phyloP scores from a whole-genome alignment of 164 flowering plant species.

The Malania oleifera region DNA sequence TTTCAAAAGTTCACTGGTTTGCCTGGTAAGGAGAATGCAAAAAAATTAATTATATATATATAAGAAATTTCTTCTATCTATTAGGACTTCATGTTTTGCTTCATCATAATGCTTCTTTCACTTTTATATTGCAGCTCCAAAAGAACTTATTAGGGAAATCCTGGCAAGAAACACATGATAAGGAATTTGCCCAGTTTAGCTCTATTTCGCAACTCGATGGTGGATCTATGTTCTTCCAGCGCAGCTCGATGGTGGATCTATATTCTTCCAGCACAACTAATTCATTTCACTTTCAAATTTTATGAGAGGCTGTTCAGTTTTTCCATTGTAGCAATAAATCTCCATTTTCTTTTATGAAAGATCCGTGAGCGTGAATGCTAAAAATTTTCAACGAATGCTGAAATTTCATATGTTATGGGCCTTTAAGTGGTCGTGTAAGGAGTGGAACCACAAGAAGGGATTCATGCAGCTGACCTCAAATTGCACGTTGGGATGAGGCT shows the following conservation, averaged over 20 bases:
- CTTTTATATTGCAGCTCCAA: constrained; percentile 25
- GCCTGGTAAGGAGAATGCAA: constrained; percentile 20
- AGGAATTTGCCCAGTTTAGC: neutral
- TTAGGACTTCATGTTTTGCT: neutral
- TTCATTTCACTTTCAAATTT: neutral
- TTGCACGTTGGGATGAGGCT: too few relatives aligned
- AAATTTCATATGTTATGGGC: too few relatives aligned
- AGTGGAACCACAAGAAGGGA: too few relatives aligned
- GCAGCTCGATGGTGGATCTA: neutral
- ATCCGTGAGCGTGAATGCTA: neutral
- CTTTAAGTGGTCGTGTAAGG: too few relatives aligned
- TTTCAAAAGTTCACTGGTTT: constrained; percentile 30
- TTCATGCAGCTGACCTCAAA: too few relatives aligned
- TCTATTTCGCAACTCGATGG: neutral
- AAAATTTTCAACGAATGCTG: too few relatives aligned
- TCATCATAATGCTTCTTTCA: neutral
- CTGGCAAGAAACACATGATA: constrained; percentile 23
- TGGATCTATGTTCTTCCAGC: neutral
- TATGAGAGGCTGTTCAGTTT: neutral
- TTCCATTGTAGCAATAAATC: constrained; percentile 7
- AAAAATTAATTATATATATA: too few relatives aligned
- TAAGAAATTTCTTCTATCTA: too few relatives aligned
- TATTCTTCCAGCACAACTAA: neutral
- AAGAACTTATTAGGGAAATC: constrained; percentile 27
- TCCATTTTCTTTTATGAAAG: neutral